Percentiles rank a stretch among this genome's conserved stretches.
Conservation (phyloP, 805 yeast genomes). For the Ogataea pini region DNA sequence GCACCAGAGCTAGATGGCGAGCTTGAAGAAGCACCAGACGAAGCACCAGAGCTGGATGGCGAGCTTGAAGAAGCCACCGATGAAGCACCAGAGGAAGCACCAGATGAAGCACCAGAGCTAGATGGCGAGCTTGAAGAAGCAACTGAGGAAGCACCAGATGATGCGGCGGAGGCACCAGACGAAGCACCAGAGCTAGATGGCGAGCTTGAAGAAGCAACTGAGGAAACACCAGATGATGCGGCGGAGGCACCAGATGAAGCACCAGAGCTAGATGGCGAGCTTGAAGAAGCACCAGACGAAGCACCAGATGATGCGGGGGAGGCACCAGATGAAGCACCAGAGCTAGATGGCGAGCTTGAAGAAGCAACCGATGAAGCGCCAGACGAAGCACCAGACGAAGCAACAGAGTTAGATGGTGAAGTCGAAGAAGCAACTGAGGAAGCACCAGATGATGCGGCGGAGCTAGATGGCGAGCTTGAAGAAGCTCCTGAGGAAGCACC, state of each 20-base stretch:
- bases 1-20: too few species aligned
- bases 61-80: too few species aligned
- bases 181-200: not conserved
- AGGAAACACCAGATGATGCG: not conserved
- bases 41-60: not conserved
- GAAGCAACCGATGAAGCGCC: not conserved
- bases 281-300: not conserved
- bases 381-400: not conserved
- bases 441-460: not conserved
- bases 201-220: too few species aligned
- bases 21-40: too few species aligned
- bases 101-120: too few species aligned
- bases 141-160: too few species aligned
- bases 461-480: too few species aligned
- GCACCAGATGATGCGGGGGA: not conserved
- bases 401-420: not conserved
- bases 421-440: not conserved
- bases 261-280: not conserved
- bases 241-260: not conserved
- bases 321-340: not conserved
- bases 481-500: not conserved
- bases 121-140: too few species aligned
- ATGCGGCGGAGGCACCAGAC: too few species aligned
- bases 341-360: not conserved
- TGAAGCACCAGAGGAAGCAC: too few species aligned